These are phyloP conservation scores for Candida taoyuanica DNA, from an alignment of 805 yeast genomes.

Conservation along the genomic window DNA sequence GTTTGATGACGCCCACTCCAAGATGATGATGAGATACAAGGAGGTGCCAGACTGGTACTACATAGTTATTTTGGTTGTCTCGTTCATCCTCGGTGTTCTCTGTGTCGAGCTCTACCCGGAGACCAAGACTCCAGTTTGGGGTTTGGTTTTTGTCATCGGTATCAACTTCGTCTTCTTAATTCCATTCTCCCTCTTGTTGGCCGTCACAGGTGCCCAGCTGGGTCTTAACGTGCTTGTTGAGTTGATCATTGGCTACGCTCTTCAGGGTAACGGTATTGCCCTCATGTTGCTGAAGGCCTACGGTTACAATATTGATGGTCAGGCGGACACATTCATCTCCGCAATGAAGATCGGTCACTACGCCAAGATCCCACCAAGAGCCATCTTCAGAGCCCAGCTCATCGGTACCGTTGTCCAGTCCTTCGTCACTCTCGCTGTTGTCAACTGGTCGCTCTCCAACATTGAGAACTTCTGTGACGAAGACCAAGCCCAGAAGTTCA, in stretches of 20 bases:
- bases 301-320: slow-evolving; percentile 58
- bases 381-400: slow-evolving; percentile 47
- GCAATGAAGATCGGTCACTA: slow-evolving; percentile 43
- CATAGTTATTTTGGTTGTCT: slow-evolving; percentile 36
- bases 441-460: slow-evolving; percentile 34
- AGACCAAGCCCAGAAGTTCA: slow-evolving; percentile 35
- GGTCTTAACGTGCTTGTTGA: slow-evolving; percentile 52
- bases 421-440: slow-evolving; percentile 28
- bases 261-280: slow-evolving; percentile 47
- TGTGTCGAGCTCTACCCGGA: slow-evolving; percentile 42
- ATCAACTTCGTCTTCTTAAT: slow-evolving; percentile 47
- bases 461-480: slow-evolving; percentile 32
- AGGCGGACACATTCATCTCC: slow-evolving; percentile 57
- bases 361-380: slow-evolving; percentile 53
- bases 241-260: slow-evolving; percentile 51
- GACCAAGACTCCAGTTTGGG: slow-evolving; percentile 58
- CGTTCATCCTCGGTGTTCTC: slow-evolving; percentile 40
- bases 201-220: slow-evolving; percentile 44
- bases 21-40: slow-evolving; percentile 50
- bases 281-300: slow-evolving; percentile 46
- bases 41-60: slow-evolving; percentile 56
- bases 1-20: slow-evolving; percentile 27
- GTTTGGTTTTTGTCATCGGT: slow-evolving; percentile 47
- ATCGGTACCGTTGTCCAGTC: slow-evolving; percentile 30
- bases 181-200: slow-evolving; percentile 44